phyloP scores from a whole-genome alignment of 2,329 filamentous ascomycete species.

The Aspergillus phoenicis region DNA sequence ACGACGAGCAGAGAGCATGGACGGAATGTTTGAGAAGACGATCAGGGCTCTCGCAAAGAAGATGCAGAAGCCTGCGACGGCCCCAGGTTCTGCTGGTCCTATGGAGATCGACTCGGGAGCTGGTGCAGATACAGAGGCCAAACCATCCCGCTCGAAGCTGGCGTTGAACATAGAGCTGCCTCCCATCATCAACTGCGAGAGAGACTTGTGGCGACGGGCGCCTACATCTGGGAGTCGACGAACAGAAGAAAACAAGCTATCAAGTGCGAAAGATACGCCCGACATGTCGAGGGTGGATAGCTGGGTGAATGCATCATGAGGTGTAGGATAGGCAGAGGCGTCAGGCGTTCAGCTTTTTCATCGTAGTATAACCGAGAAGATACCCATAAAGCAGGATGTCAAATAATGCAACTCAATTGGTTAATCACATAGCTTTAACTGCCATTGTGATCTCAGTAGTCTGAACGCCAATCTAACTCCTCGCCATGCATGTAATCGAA shows the following conservation, averaged over 20 bases:
- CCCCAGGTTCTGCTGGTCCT: slow-evolving; percentile 27
- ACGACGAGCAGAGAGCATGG: slow-evolving; percentile 44
- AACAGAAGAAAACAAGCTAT: slow-evolving; percentile 36
- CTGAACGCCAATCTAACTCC: slow-evolving; percentile 19
- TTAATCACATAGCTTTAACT: not conserved
- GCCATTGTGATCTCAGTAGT: slow-evolving; percentile 11
- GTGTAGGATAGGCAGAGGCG: slow-evolving; percentile 15
- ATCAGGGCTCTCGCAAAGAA: slow-evolving; percentile 53
- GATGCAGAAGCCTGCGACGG: slow-evolving; percentile 35
- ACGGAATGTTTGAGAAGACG: slow-evolving; percentile 59
- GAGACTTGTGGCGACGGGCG: slow-evolving; percentile 59
- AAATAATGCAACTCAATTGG: slow-evolving; percentile 12
- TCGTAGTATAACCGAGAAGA: slow-evolving; percentile 33
- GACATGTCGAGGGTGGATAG: slow-evolving; percentile 28
- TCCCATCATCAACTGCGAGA: slow-evolving; percentile 63
- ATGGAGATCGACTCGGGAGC: slow-evolving; percentile 36
- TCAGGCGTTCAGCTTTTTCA: slow-evolving; percentile 22
- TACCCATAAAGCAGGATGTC: slow-evolving; percentile 34
- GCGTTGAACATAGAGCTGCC: slow-evolving; percentile 46
- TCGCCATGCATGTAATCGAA: slow-evolving; percentile 14
- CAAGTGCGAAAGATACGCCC: slow-evolving; percentile 26
- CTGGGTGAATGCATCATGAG: slow-evolving; percentile 26
- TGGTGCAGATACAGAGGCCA: slow-evolving; percentile 29
- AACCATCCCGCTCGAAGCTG: slow-evolving; percentile 27
- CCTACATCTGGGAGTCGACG: slow-evolving; percentile 38